Percentiles rank a stretch among this genome's conserved stretches.
Conservation (phyloP, 2,329 filamentous ascomycete species). For the Arthrinium puccinioides region DNA sequence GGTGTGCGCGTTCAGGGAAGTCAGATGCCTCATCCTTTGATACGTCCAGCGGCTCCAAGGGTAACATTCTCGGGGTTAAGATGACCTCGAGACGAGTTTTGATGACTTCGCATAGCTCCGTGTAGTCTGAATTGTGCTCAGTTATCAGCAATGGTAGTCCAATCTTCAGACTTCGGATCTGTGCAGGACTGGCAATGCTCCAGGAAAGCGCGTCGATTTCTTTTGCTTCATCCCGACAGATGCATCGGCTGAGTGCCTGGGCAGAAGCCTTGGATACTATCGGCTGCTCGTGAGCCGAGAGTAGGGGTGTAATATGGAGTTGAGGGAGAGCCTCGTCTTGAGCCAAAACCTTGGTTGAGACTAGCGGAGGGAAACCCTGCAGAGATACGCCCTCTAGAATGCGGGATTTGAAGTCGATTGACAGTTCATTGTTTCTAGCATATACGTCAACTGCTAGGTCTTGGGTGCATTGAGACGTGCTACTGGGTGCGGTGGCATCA, state of each 20-base stretch:
- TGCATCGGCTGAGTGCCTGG: conserved; percentile 8
- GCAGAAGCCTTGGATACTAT: conserved; percentile 9
- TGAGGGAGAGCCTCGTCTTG: conserved; percentile 9
- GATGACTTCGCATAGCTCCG: conserved; percentile 12
- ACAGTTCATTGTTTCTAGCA: conserved; percentile 16
- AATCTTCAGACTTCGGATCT: conserved; percentile 13
- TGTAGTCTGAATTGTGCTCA: conserved; percentile 19
- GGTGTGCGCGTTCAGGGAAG: conserved; percentile 12
- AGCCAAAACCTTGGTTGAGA: not conserved
- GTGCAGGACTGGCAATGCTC: not conserved
- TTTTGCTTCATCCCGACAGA: conserved; percentile 6
- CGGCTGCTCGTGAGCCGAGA: conserved; percentile 11
- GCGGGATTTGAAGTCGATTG: conserved; percentile 14
- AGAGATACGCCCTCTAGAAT: conserved; percentile 5
- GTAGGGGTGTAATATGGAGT: conserved; percentile 10
- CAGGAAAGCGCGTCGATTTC: not conserved
- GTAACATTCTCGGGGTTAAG: conserved; percentile 12
- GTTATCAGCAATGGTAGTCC: conserved; percentile 15
- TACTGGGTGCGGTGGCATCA: not conserved
- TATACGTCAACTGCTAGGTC: conserved; percentile 14
- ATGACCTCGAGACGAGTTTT: conserved; percentile 7
- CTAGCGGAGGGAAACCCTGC: not conserved
- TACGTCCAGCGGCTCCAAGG: conserved; percentile 15
- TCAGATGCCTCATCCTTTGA: conserved; percentile 16
- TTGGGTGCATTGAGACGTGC: not conserved